These are phyloP conservation scores for Heritiera littoralis DNA, from an alignment of 345 rosid genomes.

Conservation along the genomic window DNA sequence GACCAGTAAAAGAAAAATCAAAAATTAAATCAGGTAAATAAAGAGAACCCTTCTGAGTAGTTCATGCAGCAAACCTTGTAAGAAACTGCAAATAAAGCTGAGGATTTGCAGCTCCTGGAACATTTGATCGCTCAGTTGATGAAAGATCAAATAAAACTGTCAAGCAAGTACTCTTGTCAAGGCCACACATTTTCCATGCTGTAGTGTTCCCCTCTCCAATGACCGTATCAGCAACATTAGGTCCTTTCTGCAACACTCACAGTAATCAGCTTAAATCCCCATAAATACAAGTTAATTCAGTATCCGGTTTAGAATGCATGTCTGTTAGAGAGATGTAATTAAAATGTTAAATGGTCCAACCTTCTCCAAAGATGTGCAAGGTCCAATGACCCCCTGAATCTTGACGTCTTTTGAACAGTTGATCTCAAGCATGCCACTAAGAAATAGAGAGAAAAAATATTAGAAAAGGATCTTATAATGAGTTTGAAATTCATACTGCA, in stretches of 20 bases:
- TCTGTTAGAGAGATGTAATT: background rate
- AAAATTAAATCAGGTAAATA: background rate
- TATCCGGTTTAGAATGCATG: background rate
- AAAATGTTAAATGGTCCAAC: constrained; percentile 40
- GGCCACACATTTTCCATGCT: constrained; percentile 97
- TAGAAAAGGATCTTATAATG: background rate
- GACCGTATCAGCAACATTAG: constrained; percentile 78
- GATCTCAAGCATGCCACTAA: constrained; percentile 87
- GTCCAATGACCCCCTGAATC: constrained; percentile 89
- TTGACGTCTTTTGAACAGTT: constrained; percentile 93
- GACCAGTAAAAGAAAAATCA: constrained; percentile 7
- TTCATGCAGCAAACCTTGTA: constrained; percentile 57
- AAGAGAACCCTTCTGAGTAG: background rate
- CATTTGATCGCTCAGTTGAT: constrained; percentile 67
- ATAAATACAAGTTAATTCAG: constrained; percentile 14
- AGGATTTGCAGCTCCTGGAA: constrained; percentile 68
- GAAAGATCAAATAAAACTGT: constrained; percentile 95
- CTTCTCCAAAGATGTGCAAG: constrained; percentile 95
- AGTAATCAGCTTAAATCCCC: constrained; percentile 21
- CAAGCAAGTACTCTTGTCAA: constrained; percentile 90
- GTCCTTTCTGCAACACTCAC: constrained; percentile 84
- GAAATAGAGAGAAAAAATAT: constrained; percentile 12
- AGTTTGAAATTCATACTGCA: constrained; percentile 18
- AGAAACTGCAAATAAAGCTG: constrained; percentile 89
- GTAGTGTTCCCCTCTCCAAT: constrained; percentile 90